Evolutionary conservation across 2,329 filamentous ascomycete genomes (phyloP), one percentile per base, ranked within the genome.

Genomic region (Monascus ruber): DNA sequence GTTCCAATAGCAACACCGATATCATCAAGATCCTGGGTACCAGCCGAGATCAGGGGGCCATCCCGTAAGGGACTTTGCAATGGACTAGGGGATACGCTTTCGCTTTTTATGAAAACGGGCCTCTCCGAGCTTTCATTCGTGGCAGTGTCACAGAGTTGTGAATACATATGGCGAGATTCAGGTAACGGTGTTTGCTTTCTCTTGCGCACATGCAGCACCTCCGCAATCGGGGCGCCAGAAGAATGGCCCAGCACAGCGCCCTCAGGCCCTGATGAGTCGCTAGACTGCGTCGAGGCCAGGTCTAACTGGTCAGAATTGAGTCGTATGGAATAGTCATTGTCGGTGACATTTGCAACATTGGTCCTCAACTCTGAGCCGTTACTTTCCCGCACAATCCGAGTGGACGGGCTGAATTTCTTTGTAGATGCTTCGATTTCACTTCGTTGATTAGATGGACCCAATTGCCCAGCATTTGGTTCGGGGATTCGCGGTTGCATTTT

Each of bases 21-120:
- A 33, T 70, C 65, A 49, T 77, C 73, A 7, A 82, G 63, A 50
- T 83, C 78, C 37, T 81, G 66, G 39, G 76, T 81, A 37, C 78
- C 76, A 32, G 73, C 64, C 1, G 68, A 62, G 34, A 43, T 47
- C 35, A 40, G 35, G 24, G 41, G 47, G 24, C 34, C 33, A 26
- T 37, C 39, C 6, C 44, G 27, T 6, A 40, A 39, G 35, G 40
- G 37, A 8, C 37, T 39, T 8, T 37, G 45, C n/a, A 52, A 7
- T 26, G 59, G 55, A 40, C 59, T 62, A 31, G 59, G 61, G 29
- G 59, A 59, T 24, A 52, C 37, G 10, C 50, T 46, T 42, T 67
- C 62, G 37, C 52, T 54, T 45, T 66, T 66, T 24, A 65, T 45
- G 10, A 47, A 34, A 29, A 57, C 43, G 11, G 52, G 46, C 10